Conservation (phyloP, 306 rosid genomes). For the Luffa aegyptiaca region DNA sequence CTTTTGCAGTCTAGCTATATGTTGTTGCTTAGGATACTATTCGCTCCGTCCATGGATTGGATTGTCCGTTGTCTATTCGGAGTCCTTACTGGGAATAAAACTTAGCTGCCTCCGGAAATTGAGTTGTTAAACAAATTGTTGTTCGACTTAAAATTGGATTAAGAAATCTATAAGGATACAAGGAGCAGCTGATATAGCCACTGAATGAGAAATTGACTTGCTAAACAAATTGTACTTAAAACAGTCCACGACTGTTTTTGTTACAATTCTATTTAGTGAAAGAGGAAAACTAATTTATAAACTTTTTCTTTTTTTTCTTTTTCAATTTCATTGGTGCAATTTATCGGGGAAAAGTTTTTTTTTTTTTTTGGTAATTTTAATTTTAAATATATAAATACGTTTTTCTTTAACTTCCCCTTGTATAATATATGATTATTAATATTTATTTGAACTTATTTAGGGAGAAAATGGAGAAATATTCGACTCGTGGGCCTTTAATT, state of each 20-base stretch:
- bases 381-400: not conserved
- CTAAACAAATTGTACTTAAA: not conserved
- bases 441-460: not conserved
- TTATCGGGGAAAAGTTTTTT: not conserved
- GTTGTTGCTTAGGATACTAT: not conserved
- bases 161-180: not conserved
- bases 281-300: too few species aligned
- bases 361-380: too few species aligned
- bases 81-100: not conserved
- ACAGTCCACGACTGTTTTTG: not conserved
- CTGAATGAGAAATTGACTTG: not conserved
- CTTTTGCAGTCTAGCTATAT: not conserved
- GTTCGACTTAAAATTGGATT: not conserved
- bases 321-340: not conserved
- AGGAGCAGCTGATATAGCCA: not conserved
- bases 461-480: not conserved
- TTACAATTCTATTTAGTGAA: too few species aligned
- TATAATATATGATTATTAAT: too few species aligned
- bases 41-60: not conserved
- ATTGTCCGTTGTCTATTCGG: not conserved
- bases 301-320: not conserved
- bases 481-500: not conserved
- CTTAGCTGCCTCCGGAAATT: not conserved
- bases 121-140: not conserved
- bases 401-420: not conserved